A percentile compares a stretch with the other conserved stretches of the same genome.
phyloP scores from a whole-genome alignment of 106 monocot species.

The Allium cepa region DNA sequence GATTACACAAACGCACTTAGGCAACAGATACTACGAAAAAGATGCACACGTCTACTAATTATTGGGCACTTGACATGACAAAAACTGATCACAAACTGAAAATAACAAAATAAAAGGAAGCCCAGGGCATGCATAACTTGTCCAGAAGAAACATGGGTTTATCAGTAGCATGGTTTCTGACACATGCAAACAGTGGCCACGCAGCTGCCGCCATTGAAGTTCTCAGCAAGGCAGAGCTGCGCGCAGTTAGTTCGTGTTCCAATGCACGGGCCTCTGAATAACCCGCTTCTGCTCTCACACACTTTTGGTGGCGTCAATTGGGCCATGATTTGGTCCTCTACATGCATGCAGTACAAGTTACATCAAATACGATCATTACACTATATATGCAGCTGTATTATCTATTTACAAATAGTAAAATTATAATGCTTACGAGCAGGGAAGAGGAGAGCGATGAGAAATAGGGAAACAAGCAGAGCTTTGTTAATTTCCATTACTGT shows the following conservation, averaged over 20 bases:
- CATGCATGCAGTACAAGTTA: background rate
- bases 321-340: constrained; percentile 1
- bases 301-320: background rate
- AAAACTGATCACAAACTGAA: too few relatives aligned
- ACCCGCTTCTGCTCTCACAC: background rate
- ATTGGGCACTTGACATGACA: too few relatives aligned
- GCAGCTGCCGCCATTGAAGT: constrained; percentile 7
- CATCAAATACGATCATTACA: too few relatives aligned
- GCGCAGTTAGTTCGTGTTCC: background rate
- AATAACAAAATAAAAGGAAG: background rate
- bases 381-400: too few relatives aligned
- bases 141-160: background rate
- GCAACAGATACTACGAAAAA: too few relatives aligned
- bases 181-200: constrained; percentile 1
- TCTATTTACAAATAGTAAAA: background rate
- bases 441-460: background rate
- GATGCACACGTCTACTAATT: too few relatives aligned
- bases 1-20: too few relatives aligned
- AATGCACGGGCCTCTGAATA: background rate
- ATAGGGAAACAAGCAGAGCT: background rate
- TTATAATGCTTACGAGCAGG: background rate
- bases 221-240: background rate
- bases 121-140: background rate
- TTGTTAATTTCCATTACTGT: background rate
- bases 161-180: constrained; percentile 1